A percentile compares a stretch with the other conserved stretches of the same genome.
Evolutionary conservation across 140 eudicot species (phyloP).

Genomic region (Bidens hawaiensis): DNA sequence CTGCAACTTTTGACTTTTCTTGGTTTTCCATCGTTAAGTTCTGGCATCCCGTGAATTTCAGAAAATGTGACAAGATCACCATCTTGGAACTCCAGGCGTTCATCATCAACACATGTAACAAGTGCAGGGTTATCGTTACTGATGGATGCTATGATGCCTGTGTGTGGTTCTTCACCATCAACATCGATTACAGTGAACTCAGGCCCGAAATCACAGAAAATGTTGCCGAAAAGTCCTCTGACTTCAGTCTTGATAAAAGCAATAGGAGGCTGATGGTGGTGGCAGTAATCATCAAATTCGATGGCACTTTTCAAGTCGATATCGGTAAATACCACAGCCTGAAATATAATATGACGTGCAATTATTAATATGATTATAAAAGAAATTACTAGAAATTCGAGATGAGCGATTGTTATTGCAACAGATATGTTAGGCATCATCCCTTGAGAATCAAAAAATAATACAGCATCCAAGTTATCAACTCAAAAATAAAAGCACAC

Average conservation of each 20-base stretch:
- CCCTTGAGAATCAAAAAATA: background rate
- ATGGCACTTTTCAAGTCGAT: constrained; percentile 61
- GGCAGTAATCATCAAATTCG: constrained; percentile 80
- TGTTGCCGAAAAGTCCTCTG: constrained; percentile 88
- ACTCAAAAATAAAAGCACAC: background rate
- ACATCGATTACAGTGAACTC: constrained; percentile 79
- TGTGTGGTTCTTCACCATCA: constrained; percentile 92
- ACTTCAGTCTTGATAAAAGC: constrained; percentile 89
- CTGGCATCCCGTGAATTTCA: constrained; percentile 86
- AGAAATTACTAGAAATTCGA: background rate
- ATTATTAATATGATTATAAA: background rate
- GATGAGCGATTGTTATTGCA: background rate
- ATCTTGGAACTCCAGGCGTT: constrained; percentile 90
- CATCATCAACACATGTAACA: constrained; percentile 88
- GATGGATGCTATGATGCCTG: constrained; percentile 89
- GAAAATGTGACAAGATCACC: constrained; percentile 87
- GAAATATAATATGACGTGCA: constrained; percentile 14
- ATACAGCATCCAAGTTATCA: background rate
- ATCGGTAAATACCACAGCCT: constrained; percentile 94
- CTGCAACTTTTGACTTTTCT: constrained; percentile 72
- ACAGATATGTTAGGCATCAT: background rate
- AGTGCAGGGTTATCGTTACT: constrained; percentile 91
- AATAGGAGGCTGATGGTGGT: constrained; percentile 82
- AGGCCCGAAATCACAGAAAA: constrained; percentile 91
- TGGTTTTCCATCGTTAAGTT: constrained; percentile 91